Base-by-base conservation (phyloP, 352 stramenopile species). In the Globisporangium acanthophoron region DNA sequence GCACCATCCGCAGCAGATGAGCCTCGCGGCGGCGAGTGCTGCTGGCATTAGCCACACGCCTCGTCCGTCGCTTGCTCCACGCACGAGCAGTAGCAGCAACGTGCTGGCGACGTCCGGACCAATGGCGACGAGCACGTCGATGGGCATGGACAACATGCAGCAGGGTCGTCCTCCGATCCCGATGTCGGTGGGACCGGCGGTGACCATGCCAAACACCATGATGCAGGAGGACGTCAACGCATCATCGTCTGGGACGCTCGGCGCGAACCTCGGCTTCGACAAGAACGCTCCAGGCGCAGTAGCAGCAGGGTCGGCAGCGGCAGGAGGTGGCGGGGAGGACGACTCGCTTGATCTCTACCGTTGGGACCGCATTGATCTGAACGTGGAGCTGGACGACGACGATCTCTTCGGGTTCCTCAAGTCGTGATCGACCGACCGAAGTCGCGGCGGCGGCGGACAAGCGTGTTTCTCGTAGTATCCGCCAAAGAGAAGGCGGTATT, bases 391-490 rank as follows among this genome's bases (percentile, higher is more conserved):
- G 58, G 80, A 88, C 67, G 85, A 93, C 52, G 80, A 92, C 59
- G 85, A 95, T 63, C 70, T 95, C 16, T 95, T 95, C 53, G 75
- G 81, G 37, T 95, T 95, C 71, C 57, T 95, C 33, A 90, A 90
- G 66, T 86, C 85, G 52, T 90, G 80, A 70, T 21, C 24, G 50
- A 35, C 20, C 12, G 55, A 65, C 49, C 9, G 52, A 27, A 52
- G 55, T 70, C 66, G 65, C 61, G 53, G 66, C 67, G 56, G 29
- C 43, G 63, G 54, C 62, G 64, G 61, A 62, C 60, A 59, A 21
- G 41, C 41, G 18, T 15, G 41, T 13, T 40, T 40, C 35, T 40
- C 35, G 41, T 47, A 47, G 41, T 20, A 47, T 24, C 41, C 41
- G 41, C 41, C 41, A 47, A 47, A 47, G 15, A 12, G 41, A 47